Evolutionary conservation across 306 rosid species (phyloP).

Genomic region (Malus asiatica): DNA sequence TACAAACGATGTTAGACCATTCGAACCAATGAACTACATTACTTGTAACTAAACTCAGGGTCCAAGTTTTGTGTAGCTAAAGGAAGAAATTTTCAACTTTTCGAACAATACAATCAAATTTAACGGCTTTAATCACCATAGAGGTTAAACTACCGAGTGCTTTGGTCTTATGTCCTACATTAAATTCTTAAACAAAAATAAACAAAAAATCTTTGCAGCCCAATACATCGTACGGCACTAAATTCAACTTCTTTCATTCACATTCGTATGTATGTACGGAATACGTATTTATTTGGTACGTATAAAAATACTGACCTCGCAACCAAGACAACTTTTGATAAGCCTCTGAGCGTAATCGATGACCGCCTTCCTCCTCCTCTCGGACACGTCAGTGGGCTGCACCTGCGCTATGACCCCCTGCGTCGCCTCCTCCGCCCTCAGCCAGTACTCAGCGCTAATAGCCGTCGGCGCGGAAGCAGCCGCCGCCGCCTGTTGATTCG

Average conservation of each 20-base stretch:
- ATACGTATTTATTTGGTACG: not conserved
- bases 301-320: slow-evolving; percentile 27
- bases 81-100: not conserved
- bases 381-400: slow-evolving; percentile 42
- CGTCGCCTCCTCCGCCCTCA: slow-evolving; percentile 41
- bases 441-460: slow-evolving; percentile 26
- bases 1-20: not conserved
- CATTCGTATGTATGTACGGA: not conserved
- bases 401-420: slow-evolving; percentile 39
- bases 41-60: not conserved
- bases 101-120: not conserved
- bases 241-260: not conserved
- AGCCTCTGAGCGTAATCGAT: slow-evolving; percentile 41
- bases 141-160: not conserved
- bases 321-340: slow-evolving; percentile 13
- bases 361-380: slow-evolving; percentile 37
- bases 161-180: not conserved
- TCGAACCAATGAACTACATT: not conserved
- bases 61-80: not conserved
- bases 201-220: not conserved
- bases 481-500: slow-evolving; percentile 7
- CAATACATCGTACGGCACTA: not conserved
- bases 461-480: slow-evolving; percentile 12
- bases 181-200: not conserved
- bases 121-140: not conserved